Evolutionary conservation across 306 rosid genomes (phyloP).

Genomic region (Prunus dulcis): DNA sequence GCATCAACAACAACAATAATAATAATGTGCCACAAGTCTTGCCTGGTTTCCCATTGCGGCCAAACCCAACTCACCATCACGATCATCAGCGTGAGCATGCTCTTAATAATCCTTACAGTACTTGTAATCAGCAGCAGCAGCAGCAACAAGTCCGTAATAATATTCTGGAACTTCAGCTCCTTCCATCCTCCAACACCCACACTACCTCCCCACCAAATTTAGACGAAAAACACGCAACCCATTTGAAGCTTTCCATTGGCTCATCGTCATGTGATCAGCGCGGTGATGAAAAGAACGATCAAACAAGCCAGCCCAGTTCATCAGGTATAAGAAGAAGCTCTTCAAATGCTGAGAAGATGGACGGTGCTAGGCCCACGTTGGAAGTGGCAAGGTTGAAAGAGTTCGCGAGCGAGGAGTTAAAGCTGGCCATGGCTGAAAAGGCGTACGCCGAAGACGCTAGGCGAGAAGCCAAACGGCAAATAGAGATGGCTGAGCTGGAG

Average conservation of each 20-base stretch:
- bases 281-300: neutral
- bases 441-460: conserved; percentile 80
- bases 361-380: conserved; percentile 15
- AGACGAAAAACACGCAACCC: conserved; percentile 44
- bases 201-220: conserved; percentile 12
- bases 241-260: conserved; percentile 76
- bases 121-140: conserved; percentile 6
- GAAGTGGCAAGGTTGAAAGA: conserved; percentile 45
- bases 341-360: conserved; percentile 3
- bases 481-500: conserved; percentile 76
- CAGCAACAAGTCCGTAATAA: conserved; percentile 13
- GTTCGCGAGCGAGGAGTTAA: conserved; percentile 44
- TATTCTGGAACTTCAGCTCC: conserved; percentile 74
- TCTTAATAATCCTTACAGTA: conserved; percentile 18
- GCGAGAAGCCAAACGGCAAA: conserved; percentile 68
- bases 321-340: neutral
- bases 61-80: conserved; percentile 24
- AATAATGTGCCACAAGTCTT: conserved; percentile 18
- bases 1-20: conserved; percentile 7
- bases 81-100: neutral
- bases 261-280: neutral
- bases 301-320: neutral
- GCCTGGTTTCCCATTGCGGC: conserved; percentile 37
- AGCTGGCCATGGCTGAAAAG: conserved; percentile 67
- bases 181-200: conserved; percentile 37